Evolutionary conservation across 345 rosid genomes (phyloP).

Genomic region (Camelina neglecta): DNA sequence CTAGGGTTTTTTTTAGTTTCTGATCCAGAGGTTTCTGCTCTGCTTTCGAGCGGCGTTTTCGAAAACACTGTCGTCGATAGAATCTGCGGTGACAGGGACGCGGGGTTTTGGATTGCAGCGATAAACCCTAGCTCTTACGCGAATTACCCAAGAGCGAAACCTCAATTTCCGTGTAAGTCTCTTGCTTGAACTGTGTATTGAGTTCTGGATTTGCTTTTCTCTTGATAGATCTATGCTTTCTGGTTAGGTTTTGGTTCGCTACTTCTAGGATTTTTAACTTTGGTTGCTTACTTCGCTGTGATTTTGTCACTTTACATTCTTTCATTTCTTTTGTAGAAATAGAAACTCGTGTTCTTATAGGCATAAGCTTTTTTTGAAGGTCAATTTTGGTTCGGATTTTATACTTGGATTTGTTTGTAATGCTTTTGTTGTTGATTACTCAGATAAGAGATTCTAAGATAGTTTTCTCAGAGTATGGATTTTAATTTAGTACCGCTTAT

Average conservation of each 20-base stretch:
- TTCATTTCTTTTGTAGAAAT: no score
- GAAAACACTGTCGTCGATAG: not conserved
- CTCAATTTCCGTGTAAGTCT: slow-evolving; percentile 35
- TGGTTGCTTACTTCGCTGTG: not conserved
- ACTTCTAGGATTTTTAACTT: slow-evolving; percentile 18
- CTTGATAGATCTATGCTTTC: slow-evolving; percentile 37
- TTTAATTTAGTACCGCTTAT: not conserved
- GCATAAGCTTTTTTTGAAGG: no score
- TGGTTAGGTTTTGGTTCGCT: slow-evolving; percentile 18
- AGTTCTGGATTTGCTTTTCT: slow-evolving; percentile 13
- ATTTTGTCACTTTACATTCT: no score
- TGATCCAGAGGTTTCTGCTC: slow-evolving; percentile 9
- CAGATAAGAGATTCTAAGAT: not conserved
- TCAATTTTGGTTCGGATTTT: not conserved
- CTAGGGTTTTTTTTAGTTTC: slow-evolving; percentile 20
- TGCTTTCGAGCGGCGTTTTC: slow-evolving; percentile 20
- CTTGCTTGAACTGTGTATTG: not conserved
- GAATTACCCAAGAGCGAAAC: not conserved
- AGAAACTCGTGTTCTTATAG: no score
- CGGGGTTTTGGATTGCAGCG: slow-evolving; percentile 14
- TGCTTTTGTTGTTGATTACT: no score
- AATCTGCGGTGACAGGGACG: not conserved
- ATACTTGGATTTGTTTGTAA: not conserved
- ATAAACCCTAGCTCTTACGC: slow-evolving; percentile 46
- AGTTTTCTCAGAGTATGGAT: not conserved